Conservation (phyloP, 148 eudicot genomes). For the Linanthus parryae region DNA sequence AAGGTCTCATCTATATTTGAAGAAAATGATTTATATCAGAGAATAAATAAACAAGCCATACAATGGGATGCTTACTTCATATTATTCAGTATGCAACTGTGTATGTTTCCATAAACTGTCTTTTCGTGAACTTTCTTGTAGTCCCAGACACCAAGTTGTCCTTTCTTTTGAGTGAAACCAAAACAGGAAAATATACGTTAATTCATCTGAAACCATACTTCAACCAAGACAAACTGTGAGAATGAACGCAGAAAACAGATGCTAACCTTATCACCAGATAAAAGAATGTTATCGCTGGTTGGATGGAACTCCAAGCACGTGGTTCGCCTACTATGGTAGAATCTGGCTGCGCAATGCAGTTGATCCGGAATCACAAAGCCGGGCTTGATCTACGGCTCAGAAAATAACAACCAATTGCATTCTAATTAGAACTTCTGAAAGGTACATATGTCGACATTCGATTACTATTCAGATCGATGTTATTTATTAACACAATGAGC, state of each 20-base stretch:
- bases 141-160: constrained; percentile 99
- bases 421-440: neutral
- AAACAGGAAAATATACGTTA: neutral
- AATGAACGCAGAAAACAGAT: neutral
- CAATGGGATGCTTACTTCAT: constrained; percentile 59
- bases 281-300: constrained; percentile 60
- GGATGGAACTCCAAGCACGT: constrained; percentile 99
- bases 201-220: neutral
- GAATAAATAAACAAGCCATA: neutral
- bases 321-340: constrained; percentile 89
- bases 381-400: constrained; percentile 59
- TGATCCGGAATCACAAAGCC: constrained; percentile 67
- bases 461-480: too few relatives aligned
- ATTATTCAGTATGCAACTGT: constrained; percentile 74
- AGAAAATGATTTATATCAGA: neutral
- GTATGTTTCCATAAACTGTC: constrained; percentile 81
- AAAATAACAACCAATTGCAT: neutral
- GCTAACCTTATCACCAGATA: constrained; percentile 96
- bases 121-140: constrained; percentile 72
- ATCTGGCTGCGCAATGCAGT: constrained; percentile 79
- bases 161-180: constrained; percentile 50
- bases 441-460: too few relatives aligned
- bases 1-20: too few relatives aligned
- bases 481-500: too few relatives aligned
- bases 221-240: neutral